These are phyloP conservation scores for Fusarium beomiforme DNA, from an alignment of 2,329 filamentous ascomycete species.

Conservation along the genomic window DNA sequence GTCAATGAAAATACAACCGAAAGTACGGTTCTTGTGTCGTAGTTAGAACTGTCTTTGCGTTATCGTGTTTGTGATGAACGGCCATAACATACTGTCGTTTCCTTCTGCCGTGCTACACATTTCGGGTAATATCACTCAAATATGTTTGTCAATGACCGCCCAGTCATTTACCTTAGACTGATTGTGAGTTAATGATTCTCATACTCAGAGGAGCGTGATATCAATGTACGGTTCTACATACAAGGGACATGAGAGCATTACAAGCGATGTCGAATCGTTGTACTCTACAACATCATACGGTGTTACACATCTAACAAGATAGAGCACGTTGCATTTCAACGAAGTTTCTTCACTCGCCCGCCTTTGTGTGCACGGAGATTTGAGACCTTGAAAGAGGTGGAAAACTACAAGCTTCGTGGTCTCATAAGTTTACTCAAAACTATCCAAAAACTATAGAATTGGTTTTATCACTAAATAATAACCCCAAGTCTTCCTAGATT, in stretches of 20 bases:
- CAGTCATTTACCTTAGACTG: background rate
- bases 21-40: conserved; percentile 52
- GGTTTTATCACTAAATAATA: too few relatives aligned
- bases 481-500: too few relatives aligned
- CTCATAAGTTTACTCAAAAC: too few relatives aligned
- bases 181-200: conserved; percentile 1
- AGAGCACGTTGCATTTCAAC: conserved; percentile 9
- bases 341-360: background rate
- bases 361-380: too few relatives aligned
- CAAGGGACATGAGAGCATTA: background rate
- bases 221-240: background rate
- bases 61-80: background rate
- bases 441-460: too few relatives aligned
- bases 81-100: background rate
- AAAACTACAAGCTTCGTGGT: too few relatives aligned
- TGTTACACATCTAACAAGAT: conserved; percentile 7
- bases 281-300: background rate
- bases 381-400: too few relatives aligned
- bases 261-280: background rate
- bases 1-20: conserved; percentile 43
- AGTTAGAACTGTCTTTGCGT: conserved; percentile 13
- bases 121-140: background rate
- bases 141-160: background rate
- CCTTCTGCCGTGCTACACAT: background rate
- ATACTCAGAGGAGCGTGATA: conserved; percentile 2